These are phyloP conservation scores for Lactarius hatsudake DNA, from an alignment of 768 basidiomycete genomes.

Conservation along the genomic window DNA sequence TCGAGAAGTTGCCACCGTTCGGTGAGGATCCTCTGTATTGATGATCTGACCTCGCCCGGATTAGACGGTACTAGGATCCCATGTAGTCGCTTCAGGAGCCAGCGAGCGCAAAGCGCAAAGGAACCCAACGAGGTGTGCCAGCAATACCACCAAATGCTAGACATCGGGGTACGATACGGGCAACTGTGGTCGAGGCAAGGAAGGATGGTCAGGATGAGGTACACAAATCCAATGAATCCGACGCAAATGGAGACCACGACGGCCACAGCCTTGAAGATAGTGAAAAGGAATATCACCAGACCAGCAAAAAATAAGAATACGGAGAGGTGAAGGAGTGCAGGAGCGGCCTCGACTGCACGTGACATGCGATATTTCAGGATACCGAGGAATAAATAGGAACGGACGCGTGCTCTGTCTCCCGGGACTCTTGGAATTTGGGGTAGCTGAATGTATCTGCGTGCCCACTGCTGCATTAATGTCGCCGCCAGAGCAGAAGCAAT, in stretches of 20 bases:
- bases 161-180: constrained; percentile 24
- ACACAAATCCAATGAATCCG: constrained; percentile 1
- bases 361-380: constrained; percentile 10
- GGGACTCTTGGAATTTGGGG: constrained; percentile 4
- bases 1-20: neutral
- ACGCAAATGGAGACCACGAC: constrained; percentile 2
- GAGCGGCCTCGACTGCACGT: constrained; percentile 12
- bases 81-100: neutral
- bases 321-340: constrained; percentile 22
- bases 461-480: constrained; percentile 22
- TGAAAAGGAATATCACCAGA: constrained; percentile 18
- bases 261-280: constrained; percentile 7
- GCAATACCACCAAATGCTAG: constrained; percentile 6
- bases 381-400: constrained; percentile 18
- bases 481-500: constrained; percentile 17
- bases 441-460: constrained; percentile 17
- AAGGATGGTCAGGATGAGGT: constrained; percentile 9
- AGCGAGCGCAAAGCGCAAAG: neutral
- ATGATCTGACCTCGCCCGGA: neutral
- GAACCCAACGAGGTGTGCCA: neutral
- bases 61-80: neutral
- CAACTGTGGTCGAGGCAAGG: constrained; percentile 6
- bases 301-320: constrained; percentile 24
- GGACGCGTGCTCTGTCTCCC: constrained; percentile 4
- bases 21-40: neutral